phyloP scores from a whole-genome alignment of 129 eudicot species.

The Glebionis coronaria region DNA sequence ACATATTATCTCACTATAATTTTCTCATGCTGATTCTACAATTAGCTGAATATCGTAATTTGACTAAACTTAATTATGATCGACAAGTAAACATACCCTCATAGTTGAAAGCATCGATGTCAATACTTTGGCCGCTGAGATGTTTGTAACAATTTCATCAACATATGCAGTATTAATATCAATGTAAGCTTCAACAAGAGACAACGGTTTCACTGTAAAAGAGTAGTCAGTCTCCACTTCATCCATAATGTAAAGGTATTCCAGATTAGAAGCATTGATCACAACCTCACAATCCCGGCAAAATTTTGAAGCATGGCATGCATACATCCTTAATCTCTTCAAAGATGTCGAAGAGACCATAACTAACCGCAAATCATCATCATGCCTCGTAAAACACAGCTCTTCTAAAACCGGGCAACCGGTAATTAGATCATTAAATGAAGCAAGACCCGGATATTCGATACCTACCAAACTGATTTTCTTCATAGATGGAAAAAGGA shows the following conservation, averaged over 20 bases:
- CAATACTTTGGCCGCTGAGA: conserved; percentile 17
- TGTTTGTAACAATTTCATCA: background rate
- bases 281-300: conserved; percentile 5
- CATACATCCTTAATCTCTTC: conserved; percentile 9
- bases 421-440: conserved; percentile 25
- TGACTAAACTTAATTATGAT: background rate
- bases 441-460: too few relatives aligned
- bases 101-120: background rate
- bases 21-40: too few relatives aligned
- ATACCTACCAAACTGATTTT: too few relatives aligned
- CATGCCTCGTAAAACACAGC: conserved; percentile 22
- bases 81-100: background rate
- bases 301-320: background rate
- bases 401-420: conserved; percentile 29
- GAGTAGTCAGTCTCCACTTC: background rate
- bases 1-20: too few relatives aligned
- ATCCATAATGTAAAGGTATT: conserved; percentile 24
- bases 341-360: conserved; percentile 19
- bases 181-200: conserved; percentile 17
- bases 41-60: background rate
- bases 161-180: background rate
- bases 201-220: conserved; percentile 3
- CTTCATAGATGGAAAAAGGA: too few relatives aligned
- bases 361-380: background rate
- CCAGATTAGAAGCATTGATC: conserved; percentile 22